These are phyloP conservation scores for Ambrosiella cleistominuta DNA, from an alignment of 2,329 filamentous ascomycete species.

Conservation along the genomic window DNA sequence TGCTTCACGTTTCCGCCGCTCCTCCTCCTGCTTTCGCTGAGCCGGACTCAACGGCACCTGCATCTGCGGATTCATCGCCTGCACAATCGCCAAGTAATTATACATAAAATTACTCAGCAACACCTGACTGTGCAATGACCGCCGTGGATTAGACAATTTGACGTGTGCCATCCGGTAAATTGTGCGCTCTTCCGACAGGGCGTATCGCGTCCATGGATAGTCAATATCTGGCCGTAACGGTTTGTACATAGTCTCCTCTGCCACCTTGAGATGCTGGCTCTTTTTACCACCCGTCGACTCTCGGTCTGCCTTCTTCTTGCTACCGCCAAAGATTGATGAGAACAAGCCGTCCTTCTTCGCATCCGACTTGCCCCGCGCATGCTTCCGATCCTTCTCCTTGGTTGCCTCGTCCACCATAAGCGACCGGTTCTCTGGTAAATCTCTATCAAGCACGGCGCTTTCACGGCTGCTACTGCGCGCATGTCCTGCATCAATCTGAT, in stretches of 20 bases:
- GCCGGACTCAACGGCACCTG: slow-evolving; percentile 74
- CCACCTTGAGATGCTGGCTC: slow-evolving; percentile 53
- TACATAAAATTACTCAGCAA: slow-evolving; percentile 99
- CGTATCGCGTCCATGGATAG: slow-evolving; percentile 91
- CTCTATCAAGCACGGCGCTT: slow-evolving; percentile 67
- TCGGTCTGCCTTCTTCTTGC: slow-evolving; percentile 71
- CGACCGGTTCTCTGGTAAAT: slow-evolving; percentile 51
- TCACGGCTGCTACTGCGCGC: slow-evolving; percentile 49
- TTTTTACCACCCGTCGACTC: slow-evolving; percentile 46
- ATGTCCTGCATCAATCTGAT: slow-evolving; percentile 53
- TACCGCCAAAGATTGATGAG: slow-evolving; percentile 77
- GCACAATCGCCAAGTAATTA: slow-evolving; percentile 92
- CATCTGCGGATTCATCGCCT: slow-evolving; percentile 95
- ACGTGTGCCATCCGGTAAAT: slow-evolving; percentile 99
- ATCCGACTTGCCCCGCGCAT: slow-evolving; percentile 61
- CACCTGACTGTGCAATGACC: slow-evolving; percentile 84
- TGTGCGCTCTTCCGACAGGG: slow-evolving; percentile 83
- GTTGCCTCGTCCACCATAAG: slow-evolving; percentile 34
- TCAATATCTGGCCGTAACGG: slow-evolving; percentile 72
- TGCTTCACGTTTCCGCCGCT: slow-evolving; percentile 31
- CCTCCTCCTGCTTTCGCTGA: slow-evolving; percentile 43
- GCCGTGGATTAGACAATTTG: slow-evolving; percentile 91
- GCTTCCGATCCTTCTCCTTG: slow-evolving; percentile 45
- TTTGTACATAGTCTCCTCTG: slow-evolving; percentile 59
- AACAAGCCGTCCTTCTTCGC: slow-evolving; percentile 88